Conservation (phyloP, 768 basidiomycete genomes). For the Phanerochaete carnosa region DNA sequence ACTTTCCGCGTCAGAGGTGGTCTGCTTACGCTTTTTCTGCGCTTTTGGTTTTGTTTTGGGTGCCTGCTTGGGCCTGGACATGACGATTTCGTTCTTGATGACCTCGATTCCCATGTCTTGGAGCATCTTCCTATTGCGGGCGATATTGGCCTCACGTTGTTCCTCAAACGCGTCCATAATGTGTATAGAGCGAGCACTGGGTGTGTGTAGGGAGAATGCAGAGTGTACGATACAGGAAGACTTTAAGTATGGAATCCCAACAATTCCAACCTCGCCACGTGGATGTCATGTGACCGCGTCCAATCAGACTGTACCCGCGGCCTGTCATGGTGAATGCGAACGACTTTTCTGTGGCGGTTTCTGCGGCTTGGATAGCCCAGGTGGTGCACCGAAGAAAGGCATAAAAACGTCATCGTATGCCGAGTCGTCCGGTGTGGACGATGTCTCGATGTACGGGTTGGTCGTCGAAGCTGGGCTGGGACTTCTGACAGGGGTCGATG, state of each 20-base stretch:
- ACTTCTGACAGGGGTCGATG: neutral
- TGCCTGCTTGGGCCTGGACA: conserved; percentile 35
- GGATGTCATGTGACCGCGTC: conserved; percentile 14
- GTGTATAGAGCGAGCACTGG: neutral
- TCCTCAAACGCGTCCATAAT: conserved; percentile 26
- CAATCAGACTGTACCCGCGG: too few species aligned
- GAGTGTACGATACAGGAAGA: neutral
- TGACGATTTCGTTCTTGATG: conserved; percentile 41
- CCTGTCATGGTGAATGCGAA: neutral
- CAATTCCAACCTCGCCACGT: conserved; percentile 5
- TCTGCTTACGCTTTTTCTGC: conserved; percentile 21
- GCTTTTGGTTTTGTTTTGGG: conserved; percentile 41
- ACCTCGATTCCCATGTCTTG: conserved; percentile 41
- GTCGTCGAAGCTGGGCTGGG: neutral
- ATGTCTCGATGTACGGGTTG: neutral
- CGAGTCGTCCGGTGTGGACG: neutral
- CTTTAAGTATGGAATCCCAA: neutral
- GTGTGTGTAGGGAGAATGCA: neutral
- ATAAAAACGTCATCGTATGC: neutral
- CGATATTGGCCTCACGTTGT: conserved; percentile 34
- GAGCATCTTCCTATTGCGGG: conserved; percentile 43
- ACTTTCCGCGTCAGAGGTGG: conserved; percentile 17
- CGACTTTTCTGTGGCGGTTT: neutral
- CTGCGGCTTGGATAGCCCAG: neutral
- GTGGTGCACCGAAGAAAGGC: neutral